Base-by-base conservation (phyloP, 2,329 filamentous ascomycete genomes). In the Penicillium sp. region DNA sequence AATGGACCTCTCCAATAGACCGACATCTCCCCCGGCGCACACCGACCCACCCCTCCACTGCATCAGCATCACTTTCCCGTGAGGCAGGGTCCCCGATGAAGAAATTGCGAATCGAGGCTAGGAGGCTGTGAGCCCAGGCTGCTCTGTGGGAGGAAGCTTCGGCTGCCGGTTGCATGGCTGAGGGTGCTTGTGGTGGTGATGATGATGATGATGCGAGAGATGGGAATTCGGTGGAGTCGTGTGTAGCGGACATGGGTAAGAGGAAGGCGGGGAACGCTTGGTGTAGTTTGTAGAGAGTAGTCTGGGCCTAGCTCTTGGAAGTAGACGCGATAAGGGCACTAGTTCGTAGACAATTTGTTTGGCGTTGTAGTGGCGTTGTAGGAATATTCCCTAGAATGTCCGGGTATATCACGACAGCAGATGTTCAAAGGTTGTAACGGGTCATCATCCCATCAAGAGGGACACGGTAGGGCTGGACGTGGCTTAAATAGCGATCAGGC, bases 41-140 rank as follows among this genome's bases (percentile, higher is more conserved):
- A 15, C 67, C 67, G 43, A 69, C 60, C 67, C 67, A 69, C 7
- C 59, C 65, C 15, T 50, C 60, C 10, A 68, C 60, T 17, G 62
- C 65, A 54, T 68, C 66, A 1, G 65, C 55, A 17, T 67, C 66
- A 17, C 49, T 25, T 41, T 64, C 34, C 22, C 41, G 15, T n/a
- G 31, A 22, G 12, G 37, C 4, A 8, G 49, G 34, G 6, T 51
- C 41, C 22, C 28, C 41, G 8, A 50, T 53, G 12, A 68, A 65
- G 8, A 67, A 17, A 1, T 39, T 42, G 11, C 59, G 53, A 12
- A 68, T 54, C 1, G 66, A 66, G 1, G 53, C 28, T 8, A 68
- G 34, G 0, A 63, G 31, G 15, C 15, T 58, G 4, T 56, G 63
- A 11, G 59, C 15, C 65, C 66, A 68, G 17, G 58, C 41, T 15